phyloP scores from a whole-genome alignment of 2,329 filamentous ascomycete species.

The Beauveria scarabaeidicola region DNA sequence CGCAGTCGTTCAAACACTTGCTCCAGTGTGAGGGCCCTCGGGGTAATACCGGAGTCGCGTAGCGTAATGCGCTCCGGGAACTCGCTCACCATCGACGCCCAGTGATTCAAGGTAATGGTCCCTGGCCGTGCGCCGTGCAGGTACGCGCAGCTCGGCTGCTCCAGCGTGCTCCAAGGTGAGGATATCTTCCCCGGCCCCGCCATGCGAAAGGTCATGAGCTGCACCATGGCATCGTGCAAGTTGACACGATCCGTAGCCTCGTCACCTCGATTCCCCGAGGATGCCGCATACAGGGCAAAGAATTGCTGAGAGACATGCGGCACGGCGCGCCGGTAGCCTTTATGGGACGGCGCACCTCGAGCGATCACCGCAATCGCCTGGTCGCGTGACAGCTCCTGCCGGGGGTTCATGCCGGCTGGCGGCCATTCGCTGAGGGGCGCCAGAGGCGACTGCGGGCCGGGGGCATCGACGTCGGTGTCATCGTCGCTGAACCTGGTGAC shows the following conservation, averaged over 20 bases:
- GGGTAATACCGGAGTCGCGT: constrained; percentile 47
- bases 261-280: constrained; percentile 33
- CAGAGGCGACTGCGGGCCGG: neutral
- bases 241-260: constrained; percentile 38
- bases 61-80: constrained; percentile 48
- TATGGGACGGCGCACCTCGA: constrained; percentile 48
- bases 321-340: constrained; percentile 44
- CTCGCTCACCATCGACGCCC: constrained; percentile 51
- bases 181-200: constrained; percentile 33
- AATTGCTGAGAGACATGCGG: constrained; percentile 46
- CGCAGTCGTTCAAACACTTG: constrained; percentile 51
- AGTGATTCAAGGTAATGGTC: constrained; percentile 64
- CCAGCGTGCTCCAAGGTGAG: constrained; percentile 60
- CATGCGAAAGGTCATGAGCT: constrained; percentile 48
- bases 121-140: constrained; percentile 58
- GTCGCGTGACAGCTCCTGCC: constrained; percentile 43
- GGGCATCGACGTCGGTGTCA: neutral
- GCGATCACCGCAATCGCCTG: constrained; percentile 50
- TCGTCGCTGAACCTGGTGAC: constrained; percentile 5
- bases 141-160: constrained; percentile 65
- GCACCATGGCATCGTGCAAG: constrained; percentile 46
- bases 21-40: constrained; percentile 52
- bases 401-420: constrained; percentile 38
- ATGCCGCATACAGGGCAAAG: constrained; percentile 47
- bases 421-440: constrained; percentile 47